phyloP scores from a whole-genome alignment of 345 rosid genomes.

The Lepidium aucheri region DNA sequence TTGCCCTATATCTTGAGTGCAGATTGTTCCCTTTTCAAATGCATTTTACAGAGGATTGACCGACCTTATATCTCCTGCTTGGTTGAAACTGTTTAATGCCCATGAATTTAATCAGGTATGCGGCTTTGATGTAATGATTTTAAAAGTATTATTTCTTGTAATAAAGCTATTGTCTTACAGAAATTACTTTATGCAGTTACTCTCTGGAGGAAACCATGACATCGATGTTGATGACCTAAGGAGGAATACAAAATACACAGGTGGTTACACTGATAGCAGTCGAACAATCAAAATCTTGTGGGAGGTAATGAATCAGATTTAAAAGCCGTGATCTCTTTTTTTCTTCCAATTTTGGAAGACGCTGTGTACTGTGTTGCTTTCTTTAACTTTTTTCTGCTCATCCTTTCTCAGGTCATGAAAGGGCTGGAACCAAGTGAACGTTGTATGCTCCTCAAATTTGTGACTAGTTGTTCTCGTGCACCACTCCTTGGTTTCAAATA shows the following conservation, averaged over 20 bases:
- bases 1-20: slow-evolving; percentile 29
- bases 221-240: slow-evolving; percentile 84
- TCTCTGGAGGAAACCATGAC: slow-evolving; percentile 92
- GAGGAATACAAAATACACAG: slow-evolving; percentile 73
- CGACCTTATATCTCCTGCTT: slow-evolving; percentile 81
- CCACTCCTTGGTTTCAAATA: slow-evolving; percentile 94
- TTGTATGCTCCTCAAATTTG: slow-evolving; percentile 92
- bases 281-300: slow-evolving; percentile 80
- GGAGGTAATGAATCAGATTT: slow-evolving; percentile 57
- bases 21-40: slow-evolving; percentile 90
- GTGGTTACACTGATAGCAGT: slow-evolving; percentile 88
- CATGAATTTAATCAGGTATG: slow-evolving; percentile 93
- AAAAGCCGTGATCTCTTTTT: not conserved
- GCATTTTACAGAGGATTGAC: slow-evolving; percentile 90
- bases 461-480: slow-evolving; percentile 94
- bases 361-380: not conserved
- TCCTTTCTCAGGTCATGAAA: slow-evolving; percentile 58
- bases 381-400: not conserved
- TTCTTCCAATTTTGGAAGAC: not conserved
- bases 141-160: not conserved
- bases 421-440: slow-evolving; percentile 83
- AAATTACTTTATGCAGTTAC: slow-evolving; percentile 48
- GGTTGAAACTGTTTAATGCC: slow-evolving; percentile 92
- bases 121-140: not conserved
- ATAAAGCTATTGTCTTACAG: slow-evolving; percentile 1